These are phyloP conservation scores for Polyplosphaeria fusca DNA, from an alignment of 495 filamentous ascomycete species.

Conservation along the genomic window DNA sequence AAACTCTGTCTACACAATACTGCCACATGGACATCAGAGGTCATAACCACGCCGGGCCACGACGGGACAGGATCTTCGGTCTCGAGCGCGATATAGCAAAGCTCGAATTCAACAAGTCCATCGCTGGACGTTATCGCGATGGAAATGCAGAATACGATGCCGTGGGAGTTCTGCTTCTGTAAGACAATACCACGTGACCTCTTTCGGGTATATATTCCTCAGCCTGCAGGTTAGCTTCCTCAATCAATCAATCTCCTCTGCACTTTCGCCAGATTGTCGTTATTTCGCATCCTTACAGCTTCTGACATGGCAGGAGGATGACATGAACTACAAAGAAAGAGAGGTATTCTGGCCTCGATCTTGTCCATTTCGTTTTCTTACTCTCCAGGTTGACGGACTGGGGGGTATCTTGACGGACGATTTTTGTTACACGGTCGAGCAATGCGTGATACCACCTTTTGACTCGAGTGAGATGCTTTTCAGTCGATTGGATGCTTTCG, in stretches of 20 bases:
- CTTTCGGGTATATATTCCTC: no score
- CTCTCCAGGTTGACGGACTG: neutral
- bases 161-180: constrained; percentile 15
- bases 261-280: no score
- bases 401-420: neutral
- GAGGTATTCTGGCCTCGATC: neutral
- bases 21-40: no score
- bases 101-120: constrained; percentile 14
- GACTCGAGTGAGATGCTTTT: neutral
- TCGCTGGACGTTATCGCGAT: constrained; percentile 12
- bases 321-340: constrained; percentile 3
- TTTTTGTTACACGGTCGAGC: constrained; percentile 3
- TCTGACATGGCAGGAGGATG: constrained; percentile 10
- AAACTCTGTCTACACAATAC: no score
- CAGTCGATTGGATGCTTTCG: constrained; percentile 2
- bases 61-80: neutral
- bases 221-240: no score
- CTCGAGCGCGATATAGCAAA: neutral
- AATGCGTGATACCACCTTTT: neutral
- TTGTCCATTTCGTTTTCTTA: neutral
- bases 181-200: no score
- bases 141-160: constrained; percentile 13
- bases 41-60: no score
- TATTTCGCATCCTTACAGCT: no score
- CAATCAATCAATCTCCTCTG: no score